Percentiles rank a stretch among this genome's conserved stretches.
Conservation (phyloP, 228 moss, liverwort and hornwort genomes). For the Sphagnum magellanicum region DNA sequence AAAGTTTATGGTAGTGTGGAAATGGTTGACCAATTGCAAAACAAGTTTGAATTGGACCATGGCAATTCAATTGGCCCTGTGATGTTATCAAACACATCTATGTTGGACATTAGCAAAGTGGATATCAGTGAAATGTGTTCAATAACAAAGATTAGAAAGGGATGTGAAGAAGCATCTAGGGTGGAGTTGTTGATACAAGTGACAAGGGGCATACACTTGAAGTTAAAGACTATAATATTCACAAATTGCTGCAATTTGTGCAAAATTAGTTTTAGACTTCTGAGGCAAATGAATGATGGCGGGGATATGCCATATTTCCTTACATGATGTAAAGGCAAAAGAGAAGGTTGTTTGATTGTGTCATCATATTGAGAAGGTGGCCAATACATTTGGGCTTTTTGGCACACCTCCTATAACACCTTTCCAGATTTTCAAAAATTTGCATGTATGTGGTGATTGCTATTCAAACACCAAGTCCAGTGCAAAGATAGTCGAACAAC, state of each 20-base stretch:
- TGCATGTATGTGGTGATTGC: not conserved
- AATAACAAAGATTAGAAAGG: too few relatives aligned
- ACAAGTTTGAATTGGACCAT: not conserved
- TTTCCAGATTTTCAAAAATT: not conserved
- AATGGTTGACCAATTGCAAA: not conserved
- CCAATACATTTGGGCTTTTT: not conserved
- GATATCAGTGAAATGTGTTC: too few relatives aligned
- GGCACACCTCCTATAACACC: not conserved
- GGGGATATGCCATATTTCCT: not conserved
- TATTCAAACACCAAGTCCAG: too few relatives aligned
- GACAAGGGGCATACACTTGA: too few relatives aligned
- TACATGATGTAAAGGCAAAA: not conserved
- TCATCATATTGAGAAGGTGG: too few relatives aligned
- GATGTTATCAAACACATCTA: not conserved
- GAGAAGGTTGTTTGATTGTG: not conserved
- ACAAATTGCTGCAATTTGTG: too few relatives aligned
- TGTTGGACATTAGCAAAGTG: not conserved
- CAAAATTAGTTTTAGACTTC: too few relatives aligned
- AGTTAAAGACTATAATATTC: too few relatives aligned
- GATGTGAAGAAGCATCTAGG: too few relatives aligned
- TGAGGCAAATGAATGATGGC: not conserved
- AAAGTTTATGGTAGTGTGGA: slow-evolving; percentile 1
- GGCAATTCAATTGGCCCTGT: too few relatives aligned
- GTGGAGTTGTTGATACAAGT: too few relatives aligned
- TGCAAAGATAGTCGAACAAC: too few relatives aligned